Conservation (phyloP, 306 rosid species). For the Quercus gilva region DNA sequence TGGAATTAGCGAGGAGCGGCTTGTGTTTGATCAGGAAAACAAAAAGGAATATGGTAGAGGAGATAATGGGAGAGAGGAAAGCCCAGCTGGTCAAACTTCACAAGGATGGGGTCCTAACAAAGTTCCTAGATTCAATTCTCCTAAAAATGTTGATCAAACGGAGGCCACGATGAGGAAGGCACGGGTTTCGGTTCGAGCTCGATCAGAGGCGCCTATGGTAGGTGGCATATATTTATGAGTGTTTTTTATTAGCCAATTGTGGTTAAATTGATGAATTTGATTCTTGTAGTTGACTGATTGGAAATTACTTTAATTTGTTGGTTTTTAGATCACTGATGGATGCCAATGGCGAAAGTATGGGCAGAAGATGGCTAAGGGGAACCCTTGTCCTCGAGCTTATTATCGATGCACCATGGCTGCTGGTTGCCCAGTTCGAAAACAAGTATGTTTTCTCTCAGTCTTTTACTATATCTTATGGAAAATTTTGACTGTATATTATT, state of each 20-base stretch:
- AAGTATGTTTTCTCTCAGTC: slow-evolving; percentile 46
- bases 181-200: slow-evolving; percentile 75
- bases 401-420: slow-evolving; percentile 77
- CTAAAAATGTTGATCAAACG: slow-evolving; percentile 53
- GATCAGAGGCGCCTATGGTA: slow-evolving; percentile 81
- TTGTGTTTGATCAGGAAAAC: slow-evolving; percentile 26
- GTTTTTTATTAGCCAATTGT: background rate
- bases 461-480: background rate
- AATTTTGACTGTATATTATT: no score
- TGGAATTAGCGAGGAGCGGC: slow-evolving; percentile 24
- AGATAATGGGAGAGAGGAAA: slow-evolving; percentile 34
- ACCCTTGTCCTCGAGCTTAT: slow-evolving; percentile 91
- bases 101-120: slow-evolving; percentile 45
- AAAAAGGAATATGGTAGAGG: slow-evolving; percentile 31
- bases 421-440: slow-evolving; percentile 88
- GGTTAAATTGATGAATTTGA: background rate
- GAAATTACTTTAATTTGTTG: background rate
- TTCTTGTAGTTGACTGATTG: background rate
- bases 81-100: slow-evolving; percentile 38
- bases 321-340: slow-evolving; percentile 70
- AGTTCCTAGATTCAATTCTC: slow-evolving; percentile 43
- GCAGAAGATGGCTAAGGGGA: slow-evolving; percentile 89
- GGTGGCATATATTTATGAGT: background rate
- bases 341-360: slow-evolving; percentile 98
- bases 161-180: slow-evolving; percentile 85